Conservation (phyloP, 2,329 filamentous ascomycete species). For the Xylariaceae sp. region DNA sequence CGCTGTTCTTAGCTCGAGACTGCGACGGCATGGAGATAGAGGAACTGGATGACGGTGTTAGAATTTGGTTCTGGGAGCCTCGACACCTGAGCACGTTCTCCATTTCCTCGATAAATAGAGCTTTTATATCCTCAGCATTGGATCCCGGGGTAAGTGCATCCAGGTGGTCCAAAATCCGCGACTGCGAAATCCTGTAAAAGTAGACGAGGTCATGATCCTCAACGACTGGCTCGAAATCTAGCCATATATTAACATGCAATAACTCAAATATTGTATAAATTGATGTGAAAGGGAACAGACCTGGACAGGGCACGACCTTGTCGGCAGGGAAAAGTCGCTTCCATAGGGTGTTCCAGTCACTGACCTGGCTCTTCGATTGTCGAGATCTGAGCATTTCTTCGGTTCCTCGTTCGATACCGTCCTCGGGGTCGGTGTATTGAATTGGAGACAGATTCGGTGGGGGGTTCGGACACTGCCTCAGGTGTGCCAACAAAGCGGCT, state of each 20-base stretch:
- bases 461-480: slow-evolving; percentile 6
- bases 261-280: not conserved
- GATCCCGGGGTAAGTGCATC: not conserved
- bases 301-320: not conserved
- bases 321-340: not conserved
- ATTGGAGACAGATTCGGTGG: not conserved
- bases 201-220: not conserved
- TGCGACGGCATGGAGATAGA: not conserved
- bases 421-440: slow-evolving; percentile 14
- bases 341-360: slow-evolving; percentile 4
- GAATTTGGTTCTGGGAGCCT: not conserved
- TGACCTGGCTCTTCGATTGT: not conserved
- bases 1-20: not conserved
- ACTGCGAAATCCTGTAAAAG: not conserved
- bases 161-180: not conserved
- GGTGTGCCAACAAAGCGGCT: slow-evolving; percentile 4
- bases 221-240: not conserved
- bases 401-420: slow-evolving; percentile 7
- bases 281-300: not conserved
- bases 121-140: not conserved
- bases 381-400: not conserved
- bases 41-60: not conserved
- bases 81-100: not conserved
- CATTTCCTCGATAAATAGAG: not conserved
- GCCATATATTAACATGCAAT: not conserved